Evolutionary conservation across 768 basidiomycete species (phyloP), one percentile per base, ranked within the genome.

Genomic region (Coprinopsis marcescibilis): DNA sequence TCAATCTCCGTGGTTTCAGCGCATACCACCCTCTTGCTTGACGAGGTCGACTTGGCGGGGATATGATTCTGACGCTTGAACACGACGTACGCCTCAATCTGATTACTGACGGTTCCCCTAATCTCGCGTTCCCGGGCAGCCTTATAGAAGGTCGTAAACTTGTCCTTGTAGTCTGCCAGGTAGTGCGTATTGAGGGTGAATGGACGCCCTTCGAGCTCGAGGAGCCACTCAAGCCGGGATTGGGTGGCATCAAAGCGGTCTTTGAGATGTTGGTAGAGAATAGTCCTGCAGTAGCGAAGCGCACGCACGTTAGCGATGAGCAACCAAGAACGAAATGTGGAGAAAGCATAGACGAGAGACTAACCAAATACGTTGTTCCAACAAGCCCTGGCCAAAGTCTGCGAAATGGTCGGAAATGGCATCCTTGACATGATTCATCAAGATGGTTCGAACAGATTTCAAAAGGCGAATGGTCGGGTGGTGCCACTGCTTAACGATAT

Each of bases 101-200:
- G 56, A 1, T 24, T 14, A 23, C 61, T 46, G 5, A 73, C 50
- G 4, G 43, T 42, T 0, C 55, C 46, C 29, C 63, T 59, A 13
- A 58, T 56, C 14, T 62, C 57, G 25, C 64, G 61, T 42, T 67
- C 64, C 4, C 74, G 62, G 4, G 59, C 64, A 1, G 62, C 68
- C 30, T 70, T 76, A 57, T 79, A 85, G 52, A 73, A 56, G 0
- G 65, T 48, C 0, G 80, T 50, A 54, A 81, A 67, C 44, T 66
- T 66, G 41, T 54, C 53, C 37, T 55, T 60, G 55, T 67, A 82
- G 51, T 76, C 69, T 0, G 66, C 30, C 4, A 75, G 68, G 43
- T 80, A 78, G 26, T 76, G 71, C 0, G 67, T 70, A 38, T 81
- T 81, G 12, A 77, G 56, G 0, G 80, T 78, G 11, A 69, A 72